Conservation (phyloP, 208 protist species). For the Trypanosoma conorhini region DNA sequence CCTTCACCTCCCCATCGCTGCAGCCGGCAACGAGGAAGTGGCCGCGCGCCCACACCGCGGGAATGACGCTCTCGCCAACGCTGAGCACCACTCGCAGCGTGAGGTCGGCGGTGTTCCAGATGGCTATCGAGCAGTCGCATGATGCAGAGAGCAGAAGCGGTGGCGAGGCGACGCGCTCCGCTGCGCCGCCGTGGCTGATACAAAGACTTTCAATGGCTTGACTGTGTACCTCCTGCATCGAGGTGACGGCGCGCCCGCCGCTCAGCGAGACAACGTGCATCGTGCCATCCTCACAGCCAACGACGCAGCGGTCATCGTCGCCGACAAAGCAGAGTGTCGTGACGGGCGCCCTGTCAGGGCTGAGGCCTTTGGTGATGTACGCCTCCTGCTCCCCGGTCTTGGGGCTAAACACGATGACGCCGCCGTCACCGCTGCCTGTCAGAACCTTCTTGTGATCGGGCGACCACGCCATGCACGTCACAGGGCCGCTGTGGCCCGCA, state of each 20-base stretch:
- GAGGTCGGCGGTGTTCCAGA: slow-evolving; percentile 80
- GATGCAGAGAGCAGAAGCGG: slow-evolving; percentile 70
- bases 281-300: slow-evolving; percentile 86
- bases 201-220: slow-evolving; percentile 83
- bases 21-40: slow-evolving; percentile 66
- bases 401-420: slow-evolving; percentile 90
- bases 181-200: slow-evolving; percentile 25
- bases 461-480: slow-evolving; percentile 87
- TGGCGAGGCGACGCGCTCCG: slow-evolving; percentile 2
- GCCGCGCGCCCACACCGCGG: slow-evolving; percentile 58
- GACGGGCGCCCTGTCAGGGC: slow-evolving; percentile 68
- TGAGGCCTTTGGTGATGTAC: slow-evolving; percentile 67
- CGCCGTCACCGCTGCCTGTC: slow-evolving; percentile 91
- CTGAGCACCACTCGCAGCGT: slow-evolving; percentile 51
- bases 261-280: slow-evolving; percentile 76
- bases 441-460: slow-evolving; percentile 88
- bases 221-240: slow-evolving; percentile 72
- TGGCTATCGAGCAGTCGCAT: slow-evolving; percentile 76
- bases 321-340: slow-evolving; percentile 51
- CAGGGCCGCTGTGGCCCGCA: slow-evolving; percentile 82
- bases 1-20: slow-evolving; percentile 76
- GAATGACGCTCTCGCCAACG: slow-evolving; percentile 81
- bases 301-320: slow-evolving; percentile 69
- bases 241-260: slow-evolving; percentile 56
- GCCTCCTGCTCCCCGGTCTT: slow-evolving; percentile 80